Evolutionary conservation across 2,329 filamentous ascomycete genomes (phyloP).

Genomic region (Fulvia fulva): DNA sequence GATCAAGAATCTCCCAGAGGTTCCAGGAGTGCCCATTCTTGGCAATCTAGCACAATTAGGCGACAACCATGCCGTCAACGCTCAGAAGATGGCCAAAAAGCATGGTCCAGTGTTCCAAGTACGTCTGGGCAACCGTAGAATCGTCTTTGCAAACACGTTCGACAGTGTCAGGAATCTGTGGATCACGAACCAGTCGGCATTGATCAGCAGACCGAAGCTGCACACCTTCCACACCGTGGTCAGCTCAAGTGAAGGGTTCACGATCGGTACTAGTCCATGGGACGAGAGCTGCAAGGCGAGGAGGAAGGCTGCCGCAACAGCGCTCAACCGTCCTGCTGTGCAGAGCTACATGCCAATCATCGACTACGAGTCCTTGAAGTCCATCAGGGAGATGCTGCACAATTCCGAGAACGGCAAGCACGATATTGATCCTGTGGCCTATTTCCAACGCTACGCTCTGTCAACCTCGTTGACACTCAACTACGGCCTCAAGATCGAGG

Average conservation of each 20-base stretch:
- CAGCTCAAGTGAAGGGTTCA: constrained; percentile 72
- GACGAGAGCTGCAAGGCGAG: constrained; percentile 74
- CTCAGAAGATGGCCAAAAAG: constrained; percentile 45
- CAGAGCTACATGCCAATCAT: constrained; percentile 80
- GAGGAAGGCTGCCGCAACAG: constrained; percentile 73
- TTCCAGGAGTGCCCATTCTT: constrained; percentile 46
- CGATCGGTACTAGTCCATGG: constrained; percentile 80
- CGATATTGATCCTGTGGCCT: constrained; percentile 61
- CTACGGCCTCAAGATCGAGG: constrained; percentile 72
- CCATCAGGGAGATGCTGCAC: constrained; percentile 66
- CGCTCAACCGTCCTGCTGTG: constrained; percentile 70
- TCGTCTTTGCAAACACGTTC: constrained; percentile 75
- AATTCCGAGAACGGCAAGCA: constrained; percentile 59
- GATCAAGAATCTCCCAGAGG: constrained; percentile 47
- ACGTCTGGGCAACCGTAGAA: constrained; percentile 63
- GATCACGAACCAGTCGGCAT: constrained; percentile 72
- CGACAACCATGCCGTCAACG: constrained; percentile 45
- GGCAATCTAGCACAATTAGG: constrained; percentile 46
- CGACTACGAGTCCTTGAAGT: constrained; percentile 68
- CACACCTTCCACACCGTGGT: constrained; percentile 81
- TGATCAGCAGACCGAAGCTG: constrained; percentile 72
- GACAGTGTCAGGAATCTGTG: constrained; percentile 69
- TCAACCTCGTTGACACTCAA: constrained; percentile 75
- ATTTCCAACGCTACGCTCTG: constrained; percentile 71
- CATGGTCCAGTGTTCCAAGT: constrained; percentile 50